Evolutionary conservation across 1,284 basidiomycete species (phyloP).

Genomic region (Boletus semigastroideus): DNA sequence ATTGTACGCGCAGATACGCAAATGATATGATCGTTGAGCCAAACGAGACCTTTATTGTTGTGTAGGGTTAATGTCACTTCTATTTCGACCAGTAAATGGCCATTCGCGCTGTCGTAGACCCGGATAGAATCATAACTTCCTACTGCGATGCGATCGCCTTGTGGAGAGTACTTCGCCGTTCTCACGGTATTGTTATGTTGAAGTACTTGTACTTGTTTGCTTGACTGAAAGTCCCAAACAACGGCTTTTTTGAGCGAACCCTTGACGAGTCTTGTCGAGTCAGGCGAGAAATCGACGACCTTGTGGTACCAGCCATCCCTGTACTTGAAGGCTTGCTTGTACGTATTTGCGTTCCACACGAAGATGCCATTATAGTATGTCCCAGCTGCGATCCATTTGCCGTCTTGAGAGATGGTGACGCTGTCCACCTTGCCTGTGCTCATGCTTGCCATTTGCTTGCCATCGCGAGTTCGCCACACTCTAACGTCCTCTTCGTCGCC

Average conservation of each 20-base stretch:
- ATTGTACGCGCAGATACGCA: neutral
- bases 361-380: neutral
- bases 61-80: neutral
- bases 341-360: neutral
- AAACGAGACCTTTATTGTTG: neutral
- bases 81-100: neutral
- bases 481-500: neutral
- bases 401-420: neutral
- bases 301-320: neutral
- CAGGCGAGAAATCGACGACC: slow-evolving; percentile 8
- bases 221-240: neutral
- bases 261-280: slow-evolving; percentile 3
- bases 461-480: neutral
- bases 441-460: neutral
- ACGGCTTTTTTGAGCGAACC: neutral
- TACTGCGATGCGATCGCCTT: neutral
- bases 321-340: neutral
- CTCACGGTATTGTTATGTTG: neutral
- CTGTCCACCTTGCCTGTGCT: neutral
- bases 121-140: neutral
- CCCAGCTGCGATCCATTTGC: slow-evolving; percentile 8
- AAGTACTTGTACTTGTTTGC: neutral
- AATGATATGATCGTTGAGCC: neutral
- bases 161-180: neutral
- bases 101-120: neutral